Evolutionary conservation across 306 rosid genomes (phyloP).

Genomic region (Rubus idaeus): DNA sequence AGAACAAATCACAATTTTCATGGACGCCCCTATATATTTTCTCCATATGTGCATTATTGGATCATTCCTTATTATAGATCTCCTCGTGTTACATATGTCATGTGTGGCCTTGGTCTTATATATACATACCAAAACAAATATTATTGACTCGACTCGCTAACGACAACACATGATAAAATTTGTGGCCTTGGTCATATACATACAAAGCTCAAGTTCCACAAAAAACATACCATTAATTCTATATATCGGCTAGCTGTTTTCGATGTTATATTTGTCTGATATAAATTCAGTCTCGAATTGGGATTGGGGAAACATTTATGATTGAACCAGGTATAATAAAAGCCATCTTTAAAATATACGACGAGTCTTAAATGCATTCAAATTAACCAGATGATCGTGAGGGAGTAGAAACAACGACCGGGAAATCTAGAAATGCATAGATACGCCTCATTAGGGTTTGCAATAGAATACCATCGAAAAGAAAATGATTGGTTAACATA

Average conservation of each 20-base stretch:
- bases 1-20: too few relatives aligned
- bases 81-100: too few relatives aligned
- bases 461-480: not conserved
- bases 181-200: not conserved
- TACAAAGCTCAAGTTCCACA: constrained; percentile 13
- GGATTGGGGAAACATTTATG: constrained; percentile 4
- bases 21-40: too few relatives aligned
- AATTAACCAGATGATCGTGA: too few relatives aligned
- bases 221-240: not conserved
- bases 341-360: not conserved
- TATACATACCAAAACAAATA: too few relatives aligned
- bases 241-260: constrained; percentile 1
- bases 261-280: constrained; percentile 1
- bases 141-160: too few relatives aligned
- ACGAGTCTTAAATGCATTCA: too few relatives aligned
- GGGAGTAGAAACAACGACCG: not conserved
- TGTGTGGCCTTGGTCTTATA: too few relatives aligned
- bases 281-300: not conserved
- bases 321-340: constrained; percentile 11
- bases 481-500: not conserved
- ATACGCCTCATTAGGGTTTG: not conserved
- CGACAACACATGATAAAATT: not conserved
- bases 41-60: too few relatives aligned
- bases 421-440: not conserved
- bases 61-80: too few relatives aligned